Percentiles rank a stretch among this genome's conserved stretches.
Conservation (phyloP, 2,329 filamentous ascomycete genomes). For the Aspergillus quadricinctus region DNA sequence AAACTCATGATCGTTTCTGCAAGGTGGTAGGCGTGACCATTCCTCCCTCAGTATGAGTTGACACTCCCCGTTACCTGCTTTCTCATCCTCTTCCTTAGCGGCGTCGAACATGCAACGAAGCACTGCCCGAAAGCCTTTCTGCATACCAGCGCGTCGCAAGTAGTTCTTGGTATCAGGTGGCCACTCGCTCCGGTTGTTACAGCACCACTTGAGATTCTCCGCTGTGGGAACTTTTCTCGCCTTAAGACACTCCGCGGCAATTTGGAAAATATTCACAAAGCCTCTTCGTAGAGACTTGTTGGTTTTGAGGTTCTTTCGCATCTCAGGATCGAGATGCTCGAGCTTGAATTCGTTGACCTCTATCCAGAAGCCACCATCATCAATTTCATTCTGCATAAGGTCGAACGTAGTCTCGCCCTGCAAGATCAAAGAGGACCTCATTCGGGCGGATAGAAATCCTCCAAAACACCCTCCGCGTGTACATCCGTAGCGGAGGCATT, state of each 20-base stretch:
- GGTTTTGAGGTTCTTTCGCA: slow-evolving; percentile 26
- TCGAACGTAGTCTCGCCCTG: slow-evolving; percentile 24
- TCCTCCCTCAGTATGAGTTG: slow-evolving; percentile 13
- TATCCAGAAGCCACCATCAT: slow-evolving; percentile 16
- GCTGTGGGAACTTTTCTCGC: slow-evolving; percentile 18
- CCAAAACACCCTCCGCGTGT: slow-evolving; percentile 35
- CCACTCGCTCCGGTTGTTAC: slow-evolving; percentile 21
- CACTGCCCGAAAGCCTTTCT: slow-evolving; percentile 25
- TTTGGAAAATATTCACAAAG: slow-evolving; percentile 31
- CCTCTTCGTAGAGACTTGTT: slow-evolving; percentile 34
- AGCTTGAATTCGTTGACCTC: slow-evolving; percentile 12
- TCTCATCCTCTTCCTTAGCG: slow-evolving; percentile 23
- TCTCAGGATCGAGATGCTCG: slow-evolving; percentile 17
- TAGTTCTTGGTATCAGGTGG: slow-evolving; percentile 27
- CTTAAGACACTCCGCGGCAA: slow-evolving; percentile 21
- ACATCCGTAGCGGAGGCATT: slow-evolving; percentile 33
- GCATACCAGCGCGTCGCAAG: slow-evolving; percentile 23
- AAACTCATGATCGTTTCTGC: slow-evolving; percentile 37
- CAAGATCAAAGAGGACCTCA: slow-evolving; percentile 26
- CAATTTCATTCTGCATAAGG: slow-evolving; percentile 14
- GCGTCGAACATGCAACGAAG: slow-evolving; percentile 21
- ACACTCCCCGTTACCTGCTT: slow-evolving; percentile 23
- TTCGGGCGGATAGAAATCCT: slow-evolving; percentile 38
- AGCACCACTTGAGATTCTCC: slow-evolving; percentile 19
- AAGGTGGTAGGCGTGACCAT: slow-evolving; percentile 22